A percentile compares a stretch with the other conserved stretches of the same genome.
Evolutionary conservation across 2,329 filamentous ascomycete species (phyloP).

Genomic region (Diaporthe nobilis): DNA sequence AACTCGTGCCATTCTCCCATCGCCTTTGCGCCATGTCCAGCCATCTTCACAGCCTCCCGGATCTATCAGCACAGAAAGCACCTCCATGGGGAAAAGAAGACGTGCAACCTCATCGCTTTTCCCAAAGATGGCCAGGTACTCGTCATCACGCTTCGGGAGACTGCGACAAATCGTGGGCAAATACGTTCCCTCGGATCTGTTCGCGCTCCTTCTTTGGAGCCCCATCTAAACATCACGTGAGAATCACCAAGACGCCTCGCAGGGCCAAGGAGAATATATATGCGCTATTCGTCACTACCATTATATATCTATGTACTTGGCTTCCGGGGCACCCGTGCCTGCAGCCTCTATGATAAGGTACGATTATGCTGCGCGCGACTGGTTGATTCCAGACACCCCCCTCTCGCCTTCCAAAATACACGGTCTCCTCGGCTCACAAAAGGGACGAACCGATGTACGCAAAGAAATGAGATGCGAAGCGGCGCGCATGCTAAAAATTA

Average conservation of each 20-base stretch:
- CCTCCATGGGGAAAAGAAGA: not conserved
- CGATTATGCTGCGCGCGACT: slow-evolving; percentile 3
- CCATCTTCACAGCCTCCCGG: not conserved
- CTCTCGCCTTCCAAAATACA: not conserved
- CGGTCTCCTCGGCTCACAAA: not conserved
- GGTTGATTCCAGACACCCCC: not conserved
- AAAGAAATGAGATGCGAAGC: not conserved
- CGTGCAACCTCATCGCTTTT: not conserved
- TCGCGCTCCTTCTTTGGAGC: slow-evolving; percentile 37
- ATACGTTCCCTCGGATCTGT: slow-evolving; percentile 23
- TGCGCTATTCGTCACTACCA: not conserved
- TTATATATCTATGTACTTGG: slow-evolving; percentile 20
- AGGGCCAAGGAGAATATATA: not conserved
- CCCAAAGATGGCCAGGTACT: slow-evolving; percentile 9
- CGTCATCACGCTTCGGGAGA: slow-evolving; percentile 28
- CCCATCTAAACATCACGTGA: slow-evolving; percentile 23
- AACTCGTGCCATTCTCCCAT: not conserved
- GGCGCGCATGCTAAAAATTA: not conserved
- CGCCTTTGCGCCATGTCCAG: slow-evolving; percentile 8
- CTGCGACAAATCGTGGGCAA: slow-evolving; percentile 21
- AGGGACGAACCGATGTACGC: slow-evolving; percentile 7
- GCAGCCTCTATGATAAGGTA: slow-evolving; percentile 29
- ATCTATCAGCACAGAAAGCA: slow-evolving; percentile 7
- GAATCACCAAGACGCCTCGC: not conserved
- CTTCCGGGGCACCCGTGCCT: slow-evolving; percentile 9